Base-by-base conservation (phyloP, 805 yeast species). In the Yamadazyma scolyti region DNA sequence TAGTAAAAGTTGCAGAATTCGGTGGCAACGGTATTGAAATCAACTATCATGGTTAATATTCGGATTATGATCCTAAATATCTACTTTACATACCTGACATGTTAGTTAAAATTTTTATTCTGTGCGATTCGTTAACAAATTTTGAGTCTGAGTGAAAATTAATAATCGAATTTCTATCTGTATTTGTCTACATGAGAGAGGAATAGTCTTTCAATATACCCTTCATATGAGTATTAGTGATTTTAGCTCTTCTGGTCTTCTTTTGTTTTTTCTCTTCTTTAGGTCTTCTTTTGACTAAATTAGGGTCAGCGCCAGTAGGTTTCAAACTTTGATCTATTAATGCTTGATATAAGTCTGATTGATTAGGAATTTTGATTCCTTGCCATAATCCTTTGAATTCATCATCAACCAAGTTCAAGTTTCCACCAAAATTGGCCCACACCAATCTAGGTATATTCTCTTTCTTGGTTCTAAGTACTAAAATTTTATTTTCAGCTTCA, bases 221-320 rank as follows among this genome's bases (percentile, higher is more conserved):
- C 56, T 88, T 82, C 94, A 93, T 83, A 59, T 93, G 99, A 2
- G 95, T 82, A 57, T 93, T 93, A 8, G 99, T 93, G 49, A 93
- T 77, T 68, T 88, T 93, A 27, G 96, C 94, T 52, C 88, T 75
- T 60, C 97, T 78, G 30, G 94, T 85, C 59, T 85, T 89, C 74
- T 87, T 87, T 55, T 82, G 88, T 61, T 88, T 90, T 56, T 82
- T 77, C 43, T 77, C 80, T 23, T 68, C 71, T 33, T 56, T 65
- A 27, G 73, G 75, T 34, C 73, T 75, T 52, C 79, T 82, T 58
- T 81, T 85, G 37, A 88, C 62, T n/a, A 84, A 75, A 24, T 88
- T 85, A n/a, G 98, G 97, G 54, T 93, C 98, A n/a, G 88, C 93
- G 50, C 93, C 83, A 0, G 97, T 90, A 7, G 98, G 98, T 56